Conservation (phyloP, 164 flowering plant species). For the Umbilicus rupestris region DNA sequence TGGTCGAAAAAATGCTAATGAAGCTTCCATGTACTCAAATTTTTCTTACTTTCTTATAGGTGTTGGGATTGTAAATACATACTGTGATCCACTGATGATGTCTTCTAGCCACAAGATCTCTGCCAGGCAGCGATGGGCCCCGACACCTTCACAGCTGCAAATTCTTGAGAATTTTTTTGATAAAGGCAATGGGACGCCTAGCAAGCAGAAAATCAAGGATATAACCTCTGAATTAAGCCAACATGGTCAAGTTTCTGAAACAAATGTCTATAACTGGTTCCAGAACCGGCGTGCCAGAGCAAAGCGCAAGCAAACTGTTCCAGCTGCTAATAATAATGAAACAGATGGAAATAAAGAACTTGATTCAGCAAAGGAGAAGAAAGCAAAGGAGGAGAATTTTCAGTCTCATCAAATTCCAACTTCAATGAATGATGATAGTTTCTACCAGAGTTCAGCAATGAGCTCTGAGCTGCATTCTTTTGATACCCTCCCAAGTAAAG, state of each 20-base stretch:
- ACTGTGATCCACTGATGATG: constrained; percentile 72
- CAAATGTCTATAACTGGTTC: constrained; percentile 78
- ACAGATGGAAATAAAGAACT: constrained; percentile 22
- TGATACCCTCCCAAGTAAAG: constrained; percentile 10
- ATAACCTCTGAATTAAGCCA: constrained; percentile 40
- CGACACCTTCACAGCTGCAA: constrained; percentile 87
- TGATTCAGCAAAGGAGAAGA: constrained; percentile 18
- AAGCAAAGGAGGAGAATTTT: constrained; percentile 11
- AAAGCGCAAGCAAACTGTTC: constrained; percentile 41
- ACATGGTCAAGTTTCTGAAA: constrained; percentile 64
- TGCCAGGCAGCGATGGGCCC: constrained; percentile 94
- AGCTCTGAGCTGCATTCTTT: constrained; percentile 12
- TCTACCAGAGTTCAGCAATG: constrained; percentile 17
- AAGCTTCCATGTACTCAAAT: too few species aligned
- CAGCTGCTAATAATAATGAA: constrained; percentile 24
- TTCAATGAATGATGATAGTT: constrained; percentile 7
- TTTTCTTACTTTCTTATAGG: constrained; percentile 27
- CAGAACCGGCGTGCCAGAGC: constrained; percentile 75
- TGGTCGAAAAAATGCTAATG: background rate
- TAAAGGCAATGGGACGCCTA: constrained; percentile 87
- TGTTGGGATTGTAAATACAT: constrained; percentile 63
- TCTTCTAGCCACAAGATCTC: constrained; percentile 66
- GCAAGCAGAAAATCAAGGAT: constrained; percentile 46
- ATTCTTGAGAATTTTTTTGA: constrained; percentile 85
- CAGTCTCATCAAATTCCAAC: constrained; percentile 9